Percentiles rank a stretch among this genome's conserved stretches.
Evolutionary conservation across 495 filamentous ascomycete species (phyloP).

Genomic region (Podospora comata): DNA sequence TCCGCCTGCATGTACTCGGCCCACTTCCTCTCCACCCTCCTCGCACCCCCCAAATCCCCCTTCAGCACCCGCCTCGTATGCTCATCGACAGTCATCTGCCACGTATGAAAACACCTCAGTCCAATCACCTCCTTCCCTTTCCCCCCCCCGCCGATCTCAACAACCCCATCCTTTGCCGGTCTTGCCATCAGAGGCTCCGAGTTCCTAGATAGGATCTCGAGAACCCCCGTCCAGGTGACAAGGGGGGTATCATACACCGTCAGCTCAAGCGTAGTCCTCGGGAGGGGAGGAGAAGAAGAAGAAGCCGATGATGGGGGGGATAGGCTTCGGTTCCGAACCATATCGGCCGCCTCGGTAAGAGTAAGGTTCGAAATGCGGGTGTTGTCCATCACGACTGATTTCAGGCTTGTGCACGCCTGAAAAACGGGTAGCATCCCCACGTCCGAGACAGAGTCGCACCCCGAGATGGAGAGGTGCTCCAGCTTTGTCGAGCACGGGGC

Average conservation of each 20-base stretch:
- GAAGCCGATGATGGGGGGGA: neutral
- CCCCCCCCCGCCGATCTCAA: neutral
- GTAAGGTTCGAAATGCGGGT: conserved; percentile 84
- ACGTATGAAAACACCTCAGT: conserved; percentile 91
- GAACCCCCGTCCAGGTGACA: conserved; percentile 89
- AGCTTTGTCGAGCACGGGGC: conserved; percentile 67
- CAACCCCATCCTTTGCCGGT: neutral
- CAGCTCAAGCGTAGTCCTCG: conserved; percentile 63
- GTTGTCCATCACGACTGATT: conserved; percentile 85
- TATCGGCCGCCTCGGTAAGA: conserved; percentile 79
- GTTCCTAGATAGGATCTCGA: conserved; percentile 81
- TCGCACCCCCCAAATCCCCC: conserved; percentile 68
- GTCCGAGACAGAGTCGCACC: conserved; percentile 83
- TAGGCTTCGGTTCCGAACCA: conserved; percentile 62
- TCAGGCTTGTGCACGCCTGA: conserved; percentile 65
- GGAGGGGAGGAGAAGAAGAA: neutral
- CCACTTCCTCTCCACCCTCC: conserved; percentile 82
- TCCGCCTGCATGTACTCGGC: conserved; percentile 88
- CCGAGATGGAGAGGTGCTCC: conserved; percentile 81
- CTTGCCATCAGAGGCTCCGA: conserved; percentile 52
- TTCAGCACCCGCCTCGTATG: conserved; percentile 79
- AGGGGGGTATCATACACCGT: conserved; percentile 86
- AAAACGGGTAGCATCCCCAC: conserved; percentile 79
- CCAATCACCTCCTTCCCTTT: conserved; percentile 60
- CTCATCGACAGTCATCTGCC: conserved; percentile 91